Percentiles rank a stretch among this genome's conserved stretches.
Conservation (phyloP, 2,329 filamentous ascomycete species). For the Fusarium illudens region DNA sequence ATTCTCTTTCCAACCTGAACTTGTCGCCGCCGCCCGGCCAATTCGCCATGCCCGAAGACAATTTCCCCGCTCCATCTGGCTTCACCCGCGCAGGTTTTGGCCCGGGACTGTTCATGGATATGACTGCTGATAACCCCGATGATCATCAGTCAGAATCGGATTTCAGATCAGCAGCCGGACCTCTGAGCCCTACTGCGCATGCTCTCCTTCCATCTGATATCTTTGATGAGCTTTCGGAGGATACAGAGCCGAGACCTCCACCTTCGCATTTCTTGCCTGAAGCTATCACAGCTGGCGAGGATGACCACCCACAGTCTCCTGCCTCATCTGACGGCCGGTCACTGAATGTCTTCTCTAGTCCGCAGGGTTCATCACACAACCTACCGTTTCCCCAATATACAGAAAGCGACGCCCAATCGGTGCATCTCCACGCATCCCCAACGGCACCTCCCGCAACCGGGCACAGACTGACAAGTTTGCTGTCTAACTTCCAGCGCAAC, state of each 20-base stretch:
- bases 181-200: constrained; percentile 80
- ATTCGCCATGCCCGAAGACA: constrained; percentile 51
- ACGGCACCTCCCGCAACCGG: constrained; percentile 43
- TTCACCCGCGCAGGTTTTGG: constrained; percentile 63
- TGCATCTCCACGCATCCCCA: constrained; percentile 53
- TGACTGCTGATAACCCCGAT: constrained; percentile 50
- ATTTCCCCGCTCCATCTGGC: constrained; percentile 61
- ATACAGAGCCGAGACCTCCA: constrained; percentile 60
- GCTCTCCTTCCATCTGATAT: constrained; percentile 75
- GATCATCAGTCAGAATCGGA: constrained; percentile 68
- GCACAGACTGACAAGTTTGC: constrained; percentile 57
- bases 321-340: constrained; percentile 64
- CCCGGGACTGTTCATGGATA: constrained; percentile 62
- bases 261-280: constrained; percentile 43
- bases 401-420: constrained; percentile 58
- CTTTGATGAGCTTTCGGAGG: constrained; percentile 66
- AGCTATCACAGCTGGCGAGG: constrained; percentile 42
- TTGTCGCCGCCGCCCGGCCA: constrained; percentile 51
- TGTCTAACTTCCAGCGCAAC: constrained; percentile 70
- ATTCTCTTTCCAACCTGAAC: constrained; percentile 54
- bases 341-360: constrained; percentile 67
- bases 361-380: constrained; percentile 67
- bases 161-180: constrained; percentile 69
- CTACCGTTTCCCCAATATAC: constrained; percentile 62
- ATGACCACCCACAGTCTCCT: constrained; percentile 67